Conservation (phyloP, 352 stramenopile species). For the Pythium sp. region DNA sequence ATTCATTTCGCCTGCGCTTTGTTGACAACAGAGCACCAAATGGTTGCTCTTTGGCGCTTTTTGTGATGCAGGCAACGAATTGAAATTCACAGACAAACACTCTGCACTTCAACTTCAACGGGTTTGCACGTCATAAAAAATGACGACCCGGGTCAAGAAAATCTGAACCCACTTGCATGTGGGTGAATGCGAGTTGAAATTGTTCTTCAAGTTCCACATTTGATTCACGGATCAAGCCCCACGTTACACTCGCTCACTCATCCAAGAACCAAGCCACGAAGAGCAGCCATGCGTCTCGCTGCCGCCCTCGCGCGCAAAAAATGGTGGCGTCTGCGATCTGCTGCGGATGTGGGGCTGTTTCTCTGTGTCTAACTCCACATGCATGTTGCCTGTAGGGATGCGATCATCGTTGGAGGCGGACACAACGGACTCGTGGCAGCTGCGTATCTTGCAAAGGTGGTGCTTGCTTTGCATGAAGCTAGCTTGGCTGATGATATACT, state of each 20-base stretch:
- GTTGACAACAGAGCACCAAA: too few relatives aligned
- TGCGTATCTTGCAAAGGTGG: constrained; percentile 88
- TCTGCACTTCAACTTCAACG: constrained; percentile 23
- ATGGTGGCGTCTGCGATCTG: constrained; percentile 22
- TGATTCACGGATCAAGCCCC: background rate
- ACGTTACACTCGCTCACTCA: background rate
- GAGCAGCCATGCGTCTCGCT: constrained; percentile 21
- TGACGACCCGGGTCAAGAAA: background rate
- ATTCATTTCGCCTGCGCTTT: background rate
- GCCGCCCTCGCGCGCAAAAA: constrained; percentile 33
- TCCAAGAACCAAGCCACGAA: background rate
- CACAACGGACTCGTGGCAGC: constrained; percentile 89
- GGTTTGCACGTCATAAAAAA: background rate
- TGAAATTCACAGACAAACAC: constrained; percentile 10
- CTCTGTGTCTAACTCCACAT: background rate
- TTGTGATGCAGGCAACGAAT: background rate
- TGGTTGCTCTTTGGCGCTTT: background rate
- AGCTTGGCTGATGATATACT: background rate
- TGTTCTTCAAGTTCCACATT: background rate
- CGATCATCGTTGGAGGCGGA: constrained; percentile 85
- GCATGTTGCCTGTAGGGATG: constrained; percentile 47
- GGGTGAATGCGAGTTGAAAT: background rate
- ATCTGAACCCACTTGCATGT: background rate
- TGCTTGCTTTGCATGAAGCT: constrained; percentile 5
- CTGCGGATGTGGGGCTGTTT: background rate